These are phyloP conservation scores for Uronychia setigera DNA, from an alignment of 73 alveolate genomes.

Conservation along the genomic window DNA sequence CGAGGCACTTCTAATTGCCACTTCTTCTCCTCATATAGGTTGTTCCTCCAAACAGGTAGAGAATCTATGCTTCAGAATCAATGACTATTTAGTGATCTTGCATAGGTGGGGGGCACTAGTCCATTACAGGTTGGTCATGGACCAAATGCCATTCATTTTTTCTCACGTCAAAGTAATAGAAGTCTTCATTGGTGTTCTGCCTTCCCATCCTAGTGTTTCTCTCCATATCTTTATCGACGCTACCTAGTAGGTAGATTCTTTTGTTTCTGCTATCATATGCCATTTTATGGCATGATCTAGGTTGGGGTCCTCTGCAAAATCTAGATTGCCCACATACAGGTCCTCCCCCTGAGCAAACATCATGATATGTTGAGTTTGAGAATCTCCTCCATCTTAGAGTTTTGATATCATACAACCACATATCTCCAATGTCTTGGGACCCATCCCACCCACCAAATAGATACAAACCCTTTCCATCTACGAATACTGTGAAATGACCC, in stretches of 20 bases:
- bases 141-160: background rate
- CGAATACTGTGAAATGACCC: background rate
- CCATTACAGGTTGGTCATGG: background rate
- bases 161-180: background rate
- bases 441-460: background rate
- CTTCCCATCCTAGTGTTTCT: too few species aligned
- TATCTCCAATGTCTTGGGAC: background rate
- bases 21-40: background rate
- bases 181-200: background rate
- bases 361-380: background rate
- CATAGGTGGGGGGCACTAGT: background rate
- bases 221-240: background rate
- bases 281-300: background rate
- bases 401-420: background rate
- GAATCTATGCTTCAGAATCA: background rate
- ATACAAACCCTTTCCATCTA: background rate
- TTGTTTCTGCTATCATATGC: background rate
- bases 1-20: background rate
- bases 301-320: background rate
- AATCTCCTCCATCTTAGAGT: background rate
- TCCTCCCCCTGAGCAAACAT: background rate
- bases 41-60: background rate
- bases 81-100: background rate
- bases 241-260: background rate
- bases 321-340: background rate